Evolutionary conservation across 2,329 filamentous ascomycete genomes (phyloP), one percentile per base, ranked within the genome.

Genomic region (Lachnellula hyalina): DNA sequence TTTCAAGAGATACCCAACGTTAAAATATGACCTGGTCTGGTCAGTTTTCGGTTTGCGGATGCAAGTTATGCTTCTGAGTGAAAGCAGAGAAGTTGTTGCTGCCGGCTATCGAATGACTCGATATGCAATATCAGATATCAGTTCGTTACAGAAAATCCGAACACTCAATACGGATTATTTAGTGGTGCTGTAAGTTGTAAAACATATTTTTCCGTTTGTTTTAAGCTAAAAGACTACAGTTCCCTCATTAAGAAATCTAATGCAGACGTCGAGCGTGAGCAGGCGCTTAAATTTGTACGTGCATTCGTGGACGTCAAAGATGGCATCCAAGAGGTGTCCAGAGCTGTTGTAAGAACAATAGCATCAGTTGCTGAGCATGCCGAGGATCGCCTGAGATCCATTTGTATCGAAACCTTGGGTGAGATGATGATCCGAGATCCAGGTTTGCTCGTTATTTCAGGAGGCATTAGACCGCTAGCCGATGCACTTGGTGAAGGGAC

Each of bases 11-110:
- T 85, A 97, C 71, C 90, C 91, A 1, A 93, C 90, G 1, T 79
- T 99, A 54, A 99, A 99, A 69, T 96, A 97, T 70, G 95, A 99
- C 71, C 75, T 99, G 48, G 92, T 90, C 1, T 99, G 94, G 94
- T 89, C 91, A 4, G 86, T 96, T 1, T 99, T 99, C 72, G 94
- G 95, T 2, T 74, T 95, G 48, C 83, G 94, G 44, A 92, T 97
- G 77, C 94, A 99, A 72, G 86, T 90, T 63, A 95, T 99, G 90
- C 84, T 99, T 21, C 77, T 99, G 54, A 96, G 93, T 68, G 93
- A 96, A 63, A 96, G 89, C 70, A 85, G 93, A 62, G 95, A 99
- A 74, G 93, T 97, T 11, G 90, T 96, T 23, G 94, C 94, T 25
- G 90, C 94, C 44, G 94, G 90, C 1, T 99, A 97, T 71, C 83